These are phyloP conservation scores for Coemansia sp. DNA, from an alignment of 192 early-diverging fungal species.

Conservation along the genomic window DNA sequence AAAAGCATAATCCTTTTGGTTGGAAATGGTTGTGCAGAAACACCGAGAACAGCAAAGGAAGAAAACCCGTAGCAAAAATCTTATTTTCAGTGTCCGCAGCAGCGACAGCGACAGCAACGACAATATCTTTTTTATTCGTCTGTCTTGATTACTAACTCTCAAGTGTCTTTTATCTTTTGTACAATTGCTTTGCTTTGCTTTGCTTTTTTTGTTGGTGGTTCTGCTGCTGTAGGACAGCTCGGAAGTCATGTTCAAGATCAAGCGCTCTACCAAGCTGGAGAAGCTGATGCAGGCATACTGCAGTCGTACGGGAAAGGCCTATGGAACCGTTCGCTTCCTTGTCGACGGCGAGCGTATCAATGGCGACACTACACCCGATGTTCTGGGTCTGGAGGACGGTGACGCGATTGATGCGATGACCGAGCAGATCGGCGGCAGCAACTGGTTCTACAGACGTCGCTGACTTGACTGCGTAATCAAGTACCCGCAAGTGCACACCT, in stretches of 20 bases:
- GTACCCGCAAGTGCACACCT: too few relatives aligned
- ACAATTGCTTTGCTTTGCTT: too few relatives aligned
- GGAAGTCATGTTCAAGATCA: slow-evolving; percentile 95
- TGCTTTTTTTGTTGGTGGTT: not conserved
- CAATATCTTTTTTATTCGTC: too few relatives aligned
- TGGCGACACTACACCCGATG: slow-evolving; percentile 77
- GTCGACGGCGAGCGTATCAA: slow-evolving; percentile 88
- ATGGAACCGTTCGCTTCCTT: slow-evolving; percentile 82
- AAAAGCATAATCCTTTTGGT: too few relatives aligned
- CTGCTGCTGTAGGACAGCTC: slow-evolving; percentile 60
- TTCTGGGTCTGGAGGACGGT: slow-evolving; percentile 90
- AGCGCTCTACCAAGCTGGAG: slow-evolving; percentile 82
- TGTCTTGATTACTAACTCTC: not conserved
- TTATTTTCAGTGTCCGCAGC: too few relatives aligned
- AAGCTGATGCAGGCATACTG: slow-evolving; percentile 96
- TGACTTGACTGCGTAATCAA: too few relatives aligned
- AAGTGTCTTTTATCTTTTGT: not conserved
- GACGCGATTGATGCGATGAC: slow-evolving; percentile 95
- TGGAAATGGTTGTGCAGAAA: too few relatives aligned
- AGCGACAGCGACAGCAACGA: too few relatives aligned
- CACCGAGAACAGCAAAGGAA: too few relatives aligned
- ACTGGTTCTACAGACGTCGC: too few relatives aligned
- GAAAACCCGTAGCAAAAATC: too few relatives aligned
- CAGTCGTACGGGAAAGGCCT: slow-evolving; percentile 77
- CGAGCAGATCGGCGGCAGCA: slow-evolving; percentile 81